Evolutionary conservation across 257 asterid genomes (phyloP).

Genomic region (Capsicum chinense): DNA sequence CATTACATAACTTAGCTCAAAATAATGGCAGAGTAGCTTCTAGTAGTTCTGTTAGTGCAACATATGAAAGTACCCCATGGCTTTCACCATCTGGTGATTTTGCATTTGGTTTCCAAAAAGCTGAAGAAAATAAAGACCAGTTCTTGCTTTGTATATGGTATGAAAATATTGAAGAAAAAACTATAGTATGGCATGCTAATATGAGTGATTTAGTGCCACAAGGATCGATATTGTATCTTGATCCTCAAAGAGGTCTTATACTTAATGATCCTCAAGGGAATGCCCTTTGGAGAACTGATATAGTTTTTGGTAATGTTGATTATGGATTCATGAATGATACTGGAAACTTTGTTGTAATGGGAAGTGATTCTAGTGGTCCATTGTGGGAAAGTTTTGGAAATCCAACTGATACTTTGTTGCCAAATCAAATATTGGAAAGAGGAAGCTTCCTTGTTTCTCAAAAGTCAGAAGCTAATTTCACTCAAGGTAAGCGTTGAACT

Average conservation of each 20-base stretch:
- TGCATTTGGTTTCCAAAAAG: conserved; percentile 60
- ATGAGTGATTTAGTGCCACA: conserved; percentile 42
- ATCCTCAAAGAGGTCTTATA: conserved; percentile 41
- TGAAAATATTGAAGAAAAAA: conserved; percentile 41
- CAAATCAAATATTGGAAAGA: conserved; percentile 33
- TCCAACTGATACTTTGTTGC: conserved; percentile 46
- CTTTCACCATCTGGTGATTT: conserved; percentile 60
- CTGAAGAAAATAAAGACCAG: conserved; percentile 27
- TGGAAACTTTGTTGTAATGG: conserved; percentile 53
- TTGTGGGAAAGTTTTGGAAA: conserved; percentile 58
- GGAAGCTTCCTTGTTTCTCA: conserved; percentile 32
- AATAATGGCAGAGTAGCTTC: neutral
- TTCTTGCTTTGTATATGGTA: conserved; percentile 70
- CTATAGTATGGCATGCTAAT: conserved; percentile 60
- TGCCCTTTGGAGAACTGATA: conserved; percentile 34
- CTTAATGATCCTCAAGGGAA: conserved; percentile 48
- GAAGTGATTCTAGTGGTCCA: conserved; percentile 26
- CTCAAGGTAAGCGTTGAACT: conserved; percentile 33
- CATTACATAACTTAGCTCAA: conserved; percentile 39
- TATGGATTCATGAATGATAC: conserved; percentile 56
- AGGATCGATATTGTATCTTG: conserved; percentile 49
- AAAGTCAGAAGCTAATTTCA: conserved; percentile 37
- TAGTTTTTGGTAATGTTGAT: conserved; percentile 20
- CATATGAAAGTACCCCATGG: conserved; percentile 48
- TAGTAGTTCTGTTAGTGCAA: neutral